Base-by-base conservation (phyloP, 2,329 filamentous ascomycete species). In the Diaporthe eres region DNA sequence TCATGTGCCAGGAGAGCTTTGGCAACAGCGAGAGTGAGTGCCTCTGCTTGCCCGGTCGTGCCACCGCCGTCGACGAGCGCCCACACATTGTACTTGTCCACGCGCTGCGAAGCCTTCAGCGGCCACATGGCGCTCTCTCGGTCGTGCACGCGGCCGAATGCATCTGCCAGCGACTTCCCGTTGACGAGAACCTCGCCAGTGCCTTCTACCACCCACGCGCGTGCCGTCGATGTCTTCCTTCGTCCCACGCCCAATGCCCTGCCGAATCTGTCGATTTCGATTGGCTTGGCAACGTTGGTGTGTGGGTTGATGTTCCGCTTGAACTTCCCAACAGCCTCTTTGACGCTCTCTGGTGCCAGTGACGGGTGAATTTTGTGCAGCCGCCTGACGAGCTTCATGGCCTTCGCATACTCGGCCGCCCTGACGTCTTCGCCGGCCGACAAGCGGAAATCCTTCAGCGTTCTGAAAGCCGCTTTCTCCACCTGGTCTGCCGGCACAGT, bases 71-170 rank as follows among this genome's bases (percentile, higher is more conserved):
- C 89, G 4, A 95, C 94, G 68, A 94, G 86, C 72, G 93, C 96
- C 93, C 95, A 99, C 4, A 98, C 92, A 82, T 99, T 99, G 88
- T 99, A 99, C 85, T 98, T 98, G 88, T 98, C 95, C 78, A 98
- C 85, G 78, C 97, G 89, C 58, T 94, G 89, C 34, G 95, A 97
- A 68, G 92, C 90, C 81, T 96, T 95, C 81, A 99, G 85, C 10
- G 96, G 92, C 96, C 96, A 99, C 5, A 98, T 87, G 3, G 95
- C 96, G 82, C 95, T 98, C 87, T 98, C 97, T 58, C 97, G 92
- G 85, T 99, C 96, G 83, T 99, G 96, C 70, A 98, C 85, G 49
- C 97, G 92, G 47, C 93, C 94, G 84, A 99, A 99, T 31, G 91
- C 92, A 70, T 97, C 91, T 70, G 90, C 90, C 74, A 99, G 87